Percentiles rank a stretch among this genome's conserved stretches.
Evolutionary conservation across 495 filamentous ascomycete genomes (phyloP).

Genomic region (Parachaetomium inaequale): DNA sequence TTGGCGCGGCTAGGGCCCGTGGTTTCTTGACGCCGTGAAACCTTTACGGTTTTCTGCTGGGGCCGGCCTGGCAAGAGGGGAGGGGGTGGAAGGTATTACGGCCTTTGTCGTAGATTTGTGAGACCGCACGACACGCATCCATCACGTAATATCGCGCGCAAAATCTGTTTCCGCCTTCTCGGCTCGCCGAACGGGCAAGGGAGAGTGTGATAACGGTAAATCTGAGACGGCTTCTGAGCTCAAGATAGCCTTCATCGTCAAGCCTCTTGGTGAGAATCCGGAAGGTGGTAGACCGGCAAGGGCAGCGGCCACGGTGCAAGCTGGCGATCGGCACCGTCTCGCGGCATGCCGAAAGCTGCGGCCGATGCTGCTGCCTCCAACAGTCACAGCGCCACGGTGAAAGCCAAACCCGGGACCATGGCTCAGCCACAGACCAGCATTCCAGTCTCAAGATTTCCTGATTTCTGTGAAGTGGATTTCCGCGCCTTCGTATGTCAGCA

Average conservation of each 20-base stretch:
- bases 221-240: not conserved
- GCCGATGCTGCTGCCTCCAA: not conserved
- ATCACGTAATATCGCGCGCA: not conserved
- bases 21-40: constrained; percentile 11
- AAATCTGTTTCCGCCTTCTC: not conserved
- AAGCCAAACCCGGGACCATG: not conserved
- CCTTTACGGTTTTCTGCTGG: constrained; percentile 8
- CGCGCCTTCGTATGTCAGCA: not conserved
- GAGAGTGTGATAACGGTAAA: not conserved
- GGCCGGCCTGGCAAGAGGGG: not conserved
- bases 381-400: not conserved
- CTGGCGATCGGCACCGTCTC: not conserved
- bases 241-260: not conserved
- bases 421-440: not conserved
- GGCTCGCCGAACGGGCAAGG: not conserved
- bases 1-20: constrained; percentile 15
- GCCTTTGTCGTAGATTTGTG: constrained; percentile 1
- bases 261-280: not conserved
- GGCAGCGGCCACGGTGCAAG: constrained; percentile 4
- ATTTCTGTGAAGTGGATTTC: not conserved
- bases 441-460: not conserved
- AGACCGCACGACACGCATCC: not conserved
- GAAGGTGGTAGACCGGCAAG: not conserved
- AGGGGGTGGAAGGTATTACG: not conserved
- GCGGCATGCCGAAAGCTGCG: not conserved